Evolutionary conservation across 2,329 filamentous ascomycete species (phyloP), one percentile per base, ranked within the genome.

Genomic region (Ophiostoma populinum): DNA sequence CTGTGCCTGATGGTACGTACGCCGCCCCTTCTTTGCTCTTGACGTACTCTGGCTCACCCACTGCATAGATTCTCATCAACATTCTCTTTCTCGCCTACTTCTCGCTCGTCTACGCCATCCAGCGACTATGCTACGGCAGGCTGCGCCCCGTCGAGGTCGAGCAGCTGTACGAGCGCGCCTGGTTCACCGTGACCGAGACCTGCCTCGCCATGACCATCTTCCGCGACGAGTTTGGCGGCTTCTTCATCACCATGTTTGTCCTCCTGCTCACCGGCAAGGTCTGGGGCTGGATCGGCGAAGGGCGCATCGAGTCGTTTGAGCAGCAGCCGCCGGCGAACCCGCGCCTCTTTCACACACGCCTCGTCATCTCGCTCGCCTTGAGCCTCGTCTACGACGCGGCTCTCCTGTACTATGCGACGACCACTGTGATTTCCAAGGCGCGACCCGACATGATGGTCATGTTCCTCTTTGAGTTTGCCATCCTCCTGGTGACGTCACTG

Each of bases 361-460:
- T 98, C 15, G 76, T 76, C 42, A 59, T 79, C 33, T 94, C 86
- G 28, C 64, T 98, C 31, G 49, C 79, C 2, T 55, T 93, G 35
- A 87, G 86, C 43, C 66, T 92, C 39, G 46, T 73, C 12, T 94
- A 92, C 57, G 80, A 93, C 50, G 53, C 75, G 17, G 77, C 68
- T 51, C 74, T 98, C 57, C 72, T 94, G 44, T 67, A 67, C 32
- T 94, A 93, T 53, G 77, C 80, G 39, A 65, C 92, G 41, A 70
- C 75, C 19, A 82, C 79, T 0, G 86, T 95, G 21, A 74, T 94
- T 33, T 75, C 80, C 39, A 76, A 92, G 51, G 82, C 87, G 2
- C 69, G 80, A n/a, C 85, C 87, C 1, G 90, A 92, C 40, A 95
- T 98, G 80, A 98, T 95, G 85, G 85, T 98, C 43, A 95, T 98